Evolutionary conservation across 352 stramenopile genomes (phyloP).

Genomic region (Phytophthora melonis): DNA sequence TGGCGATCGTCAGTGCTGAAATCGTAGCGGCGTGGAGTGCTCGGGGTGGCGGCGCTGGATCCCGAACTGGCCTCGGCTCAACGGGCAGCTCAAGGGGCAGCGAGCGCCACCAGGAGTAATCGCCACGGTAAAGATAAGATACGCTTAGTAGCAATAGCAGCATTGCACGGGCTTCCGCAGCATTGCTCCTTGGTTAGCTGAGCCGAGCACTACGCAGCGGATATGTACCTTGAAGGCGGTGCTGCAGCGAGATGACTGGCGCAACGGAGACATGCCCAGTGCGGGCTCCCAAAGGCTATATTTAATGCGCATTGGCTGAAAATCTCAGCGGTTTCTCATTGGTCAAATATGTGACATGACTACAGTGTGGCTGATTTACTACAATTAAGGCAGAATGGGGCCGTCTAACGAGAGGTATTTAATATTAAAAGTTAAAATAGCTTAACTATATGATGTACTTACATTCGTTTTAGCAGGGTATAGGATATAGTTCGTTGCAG

Average conservation of each 20-base stretch:
- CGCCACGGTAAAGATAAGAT: no score
- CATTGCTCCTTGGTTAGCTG: slow-evolving; percentile 10
- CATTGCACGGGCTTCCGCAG: not conserved
- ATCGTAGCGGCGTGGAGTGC: slow-evolving; percentile 8
- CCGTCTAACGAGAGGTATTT: not conserved
- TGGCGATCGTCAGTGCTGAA: slow-evolving; percentile 19
- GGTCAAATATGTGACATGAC: slow-evolving; percentile 9
- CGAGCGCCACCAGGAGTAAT: no score
- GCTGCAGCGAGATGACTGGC: slow-evolving; percentile 5
- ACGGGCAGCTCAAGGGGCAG: not conserved
- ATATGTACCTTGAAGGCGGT: slow-evolving; percentile 2
- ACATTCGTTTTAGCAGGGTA: not conserved
- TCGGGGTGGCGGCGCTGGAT: not conserved
- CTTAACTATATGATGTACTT: accelerated
- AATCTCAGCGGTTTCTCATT: slow-evolving; percentile 26
- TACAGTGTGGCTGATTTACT: not conserved
- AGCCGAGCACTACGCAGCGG: not conserved
- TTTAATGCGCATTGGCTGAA: slow-evolving; percentile 21
- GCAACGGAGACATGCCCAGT: slow-evolving; percentile 19
- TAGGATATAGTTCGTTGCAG: not conserved
- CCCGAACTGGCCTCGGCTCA: not conserved
- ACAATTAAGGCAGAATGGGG: not conserved
- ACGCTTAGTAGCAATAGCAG: not conserved
- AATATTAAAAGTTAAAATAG: not conserved
- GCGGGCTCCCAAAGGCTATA: slow-evolving; percentile 16